Base-by-base conservation (phyloP, 768 basidiomycete genomes). In the Heimioporus sp. region DNA sequence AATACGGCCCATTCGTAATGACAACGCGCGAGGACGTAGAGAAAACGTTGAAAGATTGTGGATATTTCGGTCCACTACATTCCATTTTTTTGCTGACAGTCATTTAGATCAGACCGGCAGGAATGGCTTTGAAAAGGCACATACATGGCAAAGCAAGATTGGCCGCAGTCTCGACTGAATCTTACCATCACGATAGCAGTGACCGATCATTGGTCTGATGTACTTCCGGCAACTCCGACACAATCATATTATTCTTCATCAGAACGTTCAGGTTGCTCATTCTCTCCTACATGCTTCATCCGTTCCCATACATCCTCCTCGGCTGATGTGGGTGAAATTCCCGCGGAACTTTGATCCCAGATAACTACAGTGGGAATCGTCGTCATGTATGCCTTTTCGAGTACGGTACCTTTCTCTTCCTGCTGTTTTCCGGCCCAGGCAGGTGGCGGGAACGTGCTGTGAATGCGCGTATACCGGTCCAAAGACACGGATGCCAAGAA, bases 101-200 rank as follows among this genome's bases (percentile, higher is more conserved):
- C 49, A 32, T 53, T 21, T 49, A 91, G 87, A 91, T 66, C 88
- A 83, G 71, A 68, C 72, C 38, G 88, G 84, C 34, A 71, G 62
- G 58, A 97, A 98, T 63, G 96, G 96, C 5, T 98, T 98, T 67
- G 96, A 98, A 71, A 85, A 83, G 57, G 94, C 86, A 8, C 85
- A 83, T 56, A 84, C 76, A 15, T 98, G 95, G 96, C 80, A 85
- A 72, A 92, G 89, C 61, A 76, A 85, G 65, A 92, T 94, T 60
- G 92, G 80, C 4, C 56, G 67, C 12, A 20, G 19, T 20, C 11
- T 34, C 60, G 50, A 60, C 21, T 10, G 13, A 37, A 31, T 21
- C 17, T 11, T 19, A 24, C 10, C 42, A 30, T 24, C 31, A 44
- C 15, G 38, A 44, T 24, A n/a, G 40, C 21, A 36, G 2, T 20